These are phyloP conservation scores for Fonsecaea nubica DNA, from an alignment of 2,329 filamentous ascomycete species.

Conservation along the genomic window DNA sequence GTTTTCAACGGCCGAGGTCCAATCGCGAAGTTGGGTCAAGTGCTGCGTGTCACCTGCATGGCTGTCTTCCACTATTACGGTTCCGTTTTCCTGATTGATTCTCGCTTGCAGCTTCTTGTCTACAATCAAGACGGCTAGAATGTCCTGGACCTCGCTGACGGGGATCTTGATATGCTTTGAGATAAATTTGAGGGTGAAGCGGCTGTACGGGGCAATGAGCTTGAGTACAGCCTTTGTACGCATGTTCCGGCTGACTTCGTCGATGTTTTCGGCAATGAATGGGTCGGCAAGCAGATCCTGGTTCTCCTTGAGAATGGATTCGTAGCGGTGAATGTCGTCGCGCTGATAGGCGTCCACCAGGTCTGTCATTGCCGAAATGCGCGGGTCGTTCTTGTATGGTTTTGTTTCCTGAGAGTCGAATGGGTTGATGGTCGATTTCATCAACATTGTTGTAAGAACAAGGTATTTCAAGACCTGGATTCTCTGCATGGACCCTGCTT, in stretches of 20 bases:
- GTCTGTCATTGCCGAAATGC: constrained; percentile 96
- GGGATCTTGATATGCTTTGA: constrained; percentile 86
- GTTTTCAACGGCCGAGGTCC: constrained; percentile 71
- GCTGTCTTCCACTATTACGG: constrained; percentile 77
- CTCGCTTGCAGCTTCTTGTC: constrained; percentile 85
- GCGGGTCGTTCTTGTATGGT: constrained; percentile 93
- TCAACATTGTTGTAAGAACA: constrained; percentile 95
- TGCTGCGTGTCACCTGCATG: constrained; percentile 65
- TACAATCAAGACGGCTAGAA: constrained; percentile 91
- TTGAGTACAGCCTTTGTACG: constrained; percentile 94
- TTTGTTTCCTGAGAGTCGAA: constrained; percentile 99
- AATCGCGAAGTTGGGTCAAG: constrained; percentile 72
- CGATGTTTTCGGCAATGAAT: constrained; percentile 98
- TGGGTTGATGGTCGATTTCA: constrained; percentile 97
- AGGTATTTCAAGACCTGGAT: constrained; percentile 98
- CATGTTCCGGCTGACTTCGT: constrained; percentile 98
- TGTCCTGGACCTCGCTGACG: constrained; percentile 87
- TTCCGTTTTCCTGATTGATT: constrained; percentile 87
- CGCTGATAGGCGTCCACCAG: constrained; percentile 95
- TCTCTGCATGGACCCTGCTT: constrained; percentile 92
- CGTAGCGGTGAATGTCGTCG: constrained; percentile 91
- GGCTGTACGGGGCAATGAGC: constrained; percentile 91
- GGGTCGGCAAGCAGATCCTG: constrained; percentile 87
- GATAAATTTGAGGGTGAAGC: constrained; percentile 87
- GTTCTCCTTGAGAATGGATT: constrained; percentile 84